Evolutionary conservation across 768 basidiomycete species (phyloP), one percentile per base, ranked within the genome.

Genomic region (Hygrophorus pudorinus): DNA sequence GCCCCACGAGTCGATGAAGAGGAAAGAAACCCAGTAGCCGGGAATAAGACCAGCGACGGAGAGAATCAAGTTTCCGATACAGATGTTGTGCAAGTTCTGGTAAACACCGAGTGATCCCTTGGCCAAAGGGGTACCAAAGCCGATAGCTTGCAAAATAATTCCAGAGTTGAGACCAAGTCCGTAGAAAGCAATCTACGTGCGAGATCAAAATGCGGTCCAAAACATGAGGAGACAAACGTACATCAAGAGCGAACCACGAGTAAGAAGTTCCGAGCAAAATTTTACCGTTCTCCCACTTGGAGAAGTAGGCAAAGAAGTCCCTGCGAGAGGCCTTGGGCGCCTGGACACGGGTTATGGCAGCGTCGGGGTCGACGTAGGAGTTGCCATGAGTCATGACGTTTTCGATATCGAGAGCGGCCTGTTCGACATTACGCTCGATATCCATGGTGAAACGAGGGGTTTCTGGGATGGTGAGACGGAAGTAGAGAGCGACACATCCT

Each of bases 371-470:
- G 29, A 66, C 65, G 17, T 64, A 55, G 54, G 60, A 68, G 5
- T 55, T 64, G 30, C 75, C 73, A 12, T 65, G 66, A 14, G 67
- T 64, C 37, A 91, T 50, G 45, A 87, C 84, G 37, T 72, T 70
- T 46, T 81, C 72, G 50, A 90, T 85, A 53, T 92, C 90, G 24
- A 71, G 63, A 1, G 77, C 45, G 5, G 88, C 90, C 56, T 83
- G 85, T 32, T 74, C 67, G 35, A 93, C 66, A 60, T 92, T 90
- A 40, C 83, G 72, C 61, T 91, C 87, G 48, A 93, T 76, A 68
- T 93, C 90, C 84, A 92, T 91, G 47, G 90, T 94, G 61, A 73
- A 76, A 51, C 90, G 86, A 20, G 90, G 90, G 0, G 89, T 92
- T 60, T 92, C 89, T 2, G 90, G 87, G 55, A 93, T 91, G 18